Base-by-base conservation (phyloP, 2,329 filamentous ascomycete genomes). In the Colletotrichum orchidophilum region DNA sequence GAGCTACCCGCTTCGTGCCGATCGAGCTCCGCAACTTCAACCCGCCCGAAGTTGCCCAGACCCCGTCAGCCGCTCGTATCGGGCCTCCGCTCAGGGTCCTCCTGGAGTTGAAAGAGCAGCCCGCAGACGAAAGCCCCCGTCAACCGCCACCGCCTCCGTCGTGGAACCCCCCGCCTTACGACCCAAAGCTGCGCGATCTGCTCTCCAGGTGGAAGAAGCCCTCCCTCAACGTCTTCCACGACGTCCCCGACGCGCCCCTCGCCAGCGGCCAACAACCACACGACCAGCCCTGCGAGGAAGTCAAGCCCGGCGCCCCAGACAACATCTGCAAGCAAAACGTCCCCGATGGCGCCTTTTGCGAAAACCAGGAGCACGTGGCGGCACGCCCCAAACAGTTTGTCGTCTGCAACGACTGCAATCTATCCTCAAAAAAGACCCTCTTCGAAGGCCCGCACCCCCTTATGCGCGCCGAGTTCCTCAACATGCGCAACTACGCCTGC, bases 401-500 rank as follows among this genome's bases (percentile, higher is more conserved):
- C 4, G 64, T 77, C 7, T 81, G 77, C 71, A 63, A 75, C 15
- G 31, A 50, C 1, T 84, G 83, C 73, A 63, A 77, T 59, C 7
- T 61, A 1, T n/a, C 18, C 1, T 76, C 73, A 71, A 72, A 73
- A 15, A 26, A 31, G 3, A 54, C 73, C 7, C 69, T 81, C 50
- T 70, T 75, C 42, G 18, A 63, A 1, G 67, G 54, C 7, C 8
- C 66, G 1, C 33, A n/a, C 7, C 50, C 71, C 49, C 49, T 79
- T 46, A 71, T 66, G 1, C 33, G 21, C 11, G 31, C 24, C 5
- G 77, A 81, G 35, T 65, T 82, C n/a, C 33, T 78, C n/a, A 57
- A 39, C 35, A 78, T 83, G 75, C 78, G 83, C 3, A 77, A 77
- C 50, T 83, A 81, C 74, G 75, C 81, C 5, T 85, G 83, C 73